Percentiles rank a stretch among this genome's conserved stretches.
phyloP scores from a whole-genome alignment of 2,329 filamentous ascomycete species.

The Colletotrichum paranaense region DNA sequence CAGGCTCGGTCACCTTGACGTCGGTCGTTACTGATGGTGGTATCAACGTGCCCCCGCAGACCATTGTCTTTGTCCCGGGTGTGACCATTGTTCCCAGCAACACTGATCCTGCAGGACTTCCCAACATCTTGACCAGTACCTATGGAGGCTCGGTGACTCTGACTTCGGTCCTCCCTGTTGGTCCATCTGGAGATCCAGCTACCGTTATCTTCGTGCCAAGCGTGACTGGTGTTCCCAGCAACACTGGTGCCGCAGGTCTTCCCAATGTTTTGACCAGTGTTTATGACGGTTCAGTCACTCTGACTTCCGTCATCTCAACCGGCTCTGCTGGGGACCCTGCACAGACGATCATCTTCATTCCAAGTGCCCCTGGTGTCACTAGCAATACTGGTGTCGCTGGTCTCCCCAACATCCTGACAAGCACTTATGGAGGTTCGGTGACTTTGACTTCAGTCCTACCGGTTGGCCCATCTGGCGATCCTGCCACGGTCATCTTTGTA shows the following conservation, averaged over 20 bases:
- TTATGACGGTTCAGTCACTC: constrained; percentile 3
- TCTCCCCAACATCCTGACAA: background rate
- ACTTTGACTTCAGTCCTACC: background rate
- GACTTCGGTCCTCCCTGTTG: background rate
- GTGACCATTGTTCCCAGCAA: background rate
- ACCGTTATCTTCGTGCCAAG: constrained; percentile 11
- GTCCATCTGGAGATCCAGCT: background rate
- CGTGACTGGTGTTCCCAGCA: background rate
- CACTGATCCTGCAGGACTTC: background rate
- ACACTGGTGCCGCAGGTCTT: background rate
- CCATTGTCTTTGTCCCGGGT: background rate
- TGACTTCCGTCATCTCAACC: background rate
- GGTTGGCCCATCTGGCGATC: background rate
- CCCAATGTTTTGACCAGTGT: constrained; percentile 11
- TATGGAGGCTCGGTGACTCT: constrained; percentile 2
- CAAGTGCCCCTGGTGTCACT: background rate
- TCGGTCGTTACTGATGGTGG: background rate
- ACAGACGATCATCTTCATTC: constrained; percentile 6
- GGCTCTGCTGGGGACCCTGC: background rate
- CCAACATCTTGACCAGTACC: background rate
- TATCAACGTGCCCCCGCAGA: background rate
- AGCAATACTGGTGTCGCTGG: background rate
- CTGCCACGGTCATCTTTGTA: background rate
- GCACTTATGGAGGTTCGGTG: constrained; percentile 2
- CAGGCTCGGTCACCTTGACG: background rate